These are phyloP conservation scores for Aquanectria penicillioides DNA, from an alignment of 2,329 filamentous ascomycete species.

Conservation along the genomic window DNA sequence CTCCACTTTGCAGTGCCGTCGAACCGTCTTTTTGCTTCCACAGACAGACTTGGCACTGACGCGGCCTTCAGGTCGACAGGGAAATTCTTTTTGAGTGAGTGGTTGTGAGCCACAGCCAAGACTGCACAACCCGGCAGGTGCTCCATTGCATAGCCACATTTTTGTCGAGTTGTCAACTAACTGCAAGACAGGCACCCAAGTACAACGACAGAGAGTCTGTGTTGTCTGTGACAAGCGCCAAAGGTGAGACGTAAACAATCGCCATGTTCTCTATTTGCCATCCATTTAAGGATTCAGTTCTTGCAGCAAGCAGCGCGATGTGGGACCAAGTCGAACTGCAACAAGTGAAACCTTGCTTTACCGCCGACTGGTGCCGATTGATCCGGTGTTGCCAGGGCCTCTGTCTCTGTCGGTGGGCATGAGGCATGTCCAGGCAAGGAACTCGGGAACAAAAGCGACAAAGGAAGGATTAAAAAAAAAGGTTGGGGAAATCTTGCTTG, in stretches of 20 bases:
- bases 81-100: constrained; percentile 1
- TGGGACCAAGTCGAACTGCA: too few species aligned
- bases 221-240: background rate
- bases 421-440: too few species aligned
- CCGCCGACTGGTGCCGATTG: constrained; percentile 27
- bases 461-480: background rate
- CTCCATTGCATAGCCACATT: constrained; percentile 8
- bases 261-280: background rate
- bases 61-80: constrained; percentile 19
- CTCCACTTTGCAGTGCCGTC: constrained; percentile 34
- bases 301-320: background rate
- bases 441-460: background rate
- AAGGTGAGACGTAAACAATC: background rate
- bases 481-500: constrained; percentile 8
- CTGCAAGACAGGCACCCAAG: too few species aligned
- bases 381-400: constrained; percentile 30
- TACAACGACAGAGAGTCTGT: background rate
- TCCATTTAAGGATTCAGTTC: background rate
- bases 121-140: background rate
- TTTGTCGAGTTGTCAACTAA: too few species aligned
- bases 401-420: constrained; percentile 17
- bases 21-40: constrained; percentile 25
- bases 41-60: constrained; percentile 40
- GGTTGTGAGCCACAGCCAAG: constrained; percentile 21
- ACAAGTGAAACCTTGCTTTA: constrained; percentile 18